phyloP scores from a whole-genome alignment of 345 rosid genomes.

The Microthlaspi erraticum region DNA sequence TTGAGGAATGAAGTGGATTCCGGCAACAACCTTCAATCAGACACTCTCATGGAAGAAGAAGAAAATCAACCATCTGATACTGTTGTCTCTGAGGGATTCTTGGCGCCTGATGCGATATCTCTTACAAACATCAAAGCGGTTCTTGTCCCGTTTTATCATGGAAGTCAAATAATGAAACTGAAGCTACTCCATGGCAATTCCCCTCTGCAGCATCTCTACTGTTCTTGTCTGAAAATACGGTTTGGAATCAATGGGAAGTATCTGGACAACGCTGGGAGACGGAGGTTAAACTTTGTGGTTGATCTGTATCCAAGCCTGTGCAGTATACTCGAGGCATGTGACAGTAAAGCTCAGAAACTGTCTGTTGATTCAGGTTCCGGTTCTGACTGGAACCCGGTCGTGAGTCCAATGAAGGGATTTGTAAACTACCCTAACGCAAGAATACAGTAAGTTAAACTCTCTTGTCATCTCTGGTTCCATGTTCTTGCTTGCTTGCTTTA shows the following conservation, averaged over 20 bases:
- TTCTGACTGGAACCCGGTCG: constrained; percentile 71
- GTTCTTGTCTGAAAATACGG: constrained; percentile 57
- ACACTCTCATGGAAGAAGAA: constrained; percentile 69
- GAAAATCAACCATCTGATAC: constrained; percentile 49
- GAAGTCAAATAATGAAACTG: constrained; percentile 55
- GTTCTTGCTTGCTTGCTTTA: constrained; percentile 17
- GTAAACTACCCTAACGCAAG: constrained; percentile 58
- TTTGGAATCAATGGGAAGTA: constrained; percentile 66
- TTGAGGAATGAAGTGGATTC: constrained; percentile 54
- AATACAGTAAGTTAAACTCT: constrained; percentile 65
- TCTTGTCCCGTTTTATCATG: constrained; percentile 55
- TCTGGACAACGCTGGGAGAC: constrained; percentile 60
- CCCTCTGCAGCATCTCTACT: constrained; percentile 59
- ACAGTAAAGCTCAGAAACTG: constrained; percentile 51
- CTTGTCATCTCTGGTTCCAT: neutral
- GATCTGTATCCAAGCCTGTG: constrained; percentile 60
- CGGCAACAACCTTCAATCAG: constrained; percentile 46
- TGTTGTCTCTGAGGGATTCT: constrained; percentile 51
- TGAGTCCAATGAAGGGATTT: constrained; percentile 48
- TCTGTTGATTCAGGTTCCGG: constrained; percentile 57
- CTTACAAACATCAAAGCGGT: constrained; percentile 54
- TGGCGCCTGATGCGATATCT: constrained; percentile 60
- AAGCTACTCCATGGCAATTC: constrained; percentile 52
- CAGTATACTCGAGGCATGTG: constrained; percentile 68
- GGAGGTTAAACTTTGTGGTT: constrained; percentile 69